phyloP scores from a whole-genome alignment of 2,329 filamentous ascomycete genomes.

The Apiospora rasikravindrae region DNA sequence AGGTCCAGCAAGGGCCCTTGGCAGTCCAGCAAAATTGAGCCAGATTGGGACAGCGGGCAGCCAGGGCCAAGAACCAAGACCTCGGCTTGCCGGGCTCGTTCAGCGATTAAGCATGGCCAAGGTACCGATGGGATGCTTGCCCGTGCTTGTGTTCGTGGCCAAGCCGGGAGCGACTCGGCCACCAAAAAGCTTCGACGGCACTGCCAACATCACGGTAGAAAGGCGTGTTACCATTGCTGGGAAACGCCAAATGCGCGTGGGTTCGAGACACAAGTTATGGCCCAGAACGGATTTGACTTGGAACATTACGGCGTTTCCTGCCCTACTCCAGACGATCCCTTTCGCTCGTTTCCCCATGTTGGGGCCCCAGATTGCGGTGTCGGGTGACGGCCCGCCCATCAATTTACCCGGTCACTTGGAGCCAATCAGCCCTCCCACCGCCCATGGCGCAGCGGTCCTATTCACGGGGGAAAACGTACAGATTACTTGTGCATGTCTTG shows the following conservation, averaged over 20 bases:
- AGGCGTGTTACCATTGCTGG: too few relatives aligned
- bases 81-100: neutral
- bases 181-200: conserved; percentile 10
- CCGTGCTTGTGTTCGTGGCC: conserved; percentile 5
- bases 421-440: conserved; percentile 16
- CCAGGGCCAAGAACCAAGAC: neutral
- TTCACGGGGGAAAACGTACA: conserved; percentile 16
- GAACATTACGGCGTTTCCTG: too few relatives aligned
- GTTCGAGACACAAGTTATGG: neutral
- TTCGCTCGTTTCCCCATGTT: neutral
- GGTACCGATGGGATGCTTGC: neutral
- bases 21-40: neutral
- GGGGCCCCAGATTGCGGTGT: conserved; percentile 16
- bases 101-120: conserved; percentile 6
- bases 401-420: conserved; percentile 19
- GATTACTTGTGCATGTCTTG: conserved; percentile 10
- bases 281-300: neutral
- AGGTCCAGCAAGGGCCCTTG: neutral
- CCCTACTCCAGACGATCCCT: neutral
- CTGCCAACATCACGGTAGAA: neutral
- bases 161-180: conserved; percentile 2
- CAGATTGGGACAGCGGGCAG: neutral
- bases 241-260: neutral
- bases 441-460: conserved; percentile 18
- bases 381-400: conserved; percentile 19